phyloP scores from a whole-genome alignment of 441 rosid genomes.

The Aleurites moluccanus region DNA sequence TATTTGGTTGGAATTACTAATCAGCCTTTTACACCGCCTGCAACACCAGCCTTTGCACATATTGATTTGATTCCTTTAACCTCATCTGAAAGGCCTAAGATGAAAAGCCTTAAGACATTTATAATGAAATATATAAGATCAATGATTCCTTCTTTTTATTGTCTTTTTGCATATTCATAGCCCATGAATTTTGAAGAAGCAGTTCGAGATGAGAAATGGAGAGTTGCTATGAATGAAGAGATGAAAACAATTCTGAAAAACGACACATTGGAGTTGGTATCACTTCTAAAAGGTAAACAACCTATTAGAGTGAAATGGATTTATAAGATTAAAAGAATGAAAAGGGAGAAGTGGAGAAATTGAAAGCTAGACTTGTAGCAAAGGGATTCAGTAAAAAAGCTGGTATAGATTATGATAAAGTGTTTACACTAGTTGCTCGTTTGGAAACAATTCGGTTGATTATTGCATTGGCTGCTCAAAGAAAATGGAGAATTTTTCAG shows the following conservation, averaged over 20 bases:
- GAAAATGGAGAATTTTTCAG: background rate
- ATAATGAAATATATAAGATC: background rate
- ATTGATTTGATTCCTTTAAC: background rate
- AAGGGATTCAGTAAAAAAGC: background rate
- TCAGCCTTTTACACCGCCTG: background rate
- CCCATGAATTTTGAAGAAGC: slow-evolving; percentile 6
- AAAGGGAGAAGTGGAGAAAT: slow-evolving; percentile 5
- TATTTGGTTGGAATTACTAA: too few relatives aligned
- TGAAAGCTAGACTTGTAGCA: background rate
- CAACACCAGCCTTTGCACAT: background rate
- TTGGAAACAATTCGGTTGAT: background rate
- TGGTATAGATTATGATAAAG: background rate
- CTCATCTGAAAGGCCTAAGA: background rate
- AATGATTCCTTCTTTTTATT: background rate
- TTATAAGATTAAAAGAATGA: slow-evolving; percentile 9
- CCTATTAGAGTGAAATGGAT: slow-evolving; percentile 15
- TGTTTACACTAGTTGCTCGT: background rate
- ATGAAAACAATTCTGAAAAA: slow-evolving; percentile 13
- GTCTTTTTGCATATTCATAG: background rate
- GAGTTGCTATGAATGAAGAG: slow-evolving; percentile 5
- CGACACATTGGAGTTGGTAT: slow-evolving; percentile 5
- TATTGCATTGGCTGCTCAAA: background rate
- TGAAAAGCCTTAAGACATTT: background rate
- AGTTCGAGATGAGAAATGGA: background rate
- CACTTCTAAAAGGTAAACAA: background rate